Evolutionary conservation across 257 asterid genomes (phyloP), one percentile per base, ranked within the genome.

Genomic region (Solanum neorickii): DNA sequence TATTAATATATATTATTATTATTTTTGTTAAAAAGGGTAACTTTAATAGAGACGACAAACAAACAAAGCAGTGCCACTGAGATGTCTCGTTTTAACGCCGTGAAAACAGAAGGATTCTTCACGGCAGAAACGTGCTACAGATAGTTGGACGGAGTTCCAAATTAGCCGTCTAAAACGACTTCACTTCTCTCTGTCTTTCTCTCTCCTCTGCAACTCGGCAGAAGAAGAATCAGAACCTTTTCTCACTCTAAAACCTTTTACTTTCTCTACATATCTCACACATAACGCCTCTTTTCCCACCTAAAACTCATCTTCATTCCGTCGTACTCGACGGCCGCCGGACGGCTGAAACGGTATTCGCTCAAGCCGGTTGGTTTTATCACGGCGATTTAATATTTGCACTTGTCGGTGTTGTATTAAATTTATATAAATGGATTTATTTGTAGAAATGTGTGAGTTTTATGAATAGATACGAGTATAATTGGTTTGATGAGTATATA

Each of bases 171-270:
- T 87, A 88, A 87, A 89, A 74, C 88, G 86, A 86, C 88, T 75
- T 41, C 90, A 83, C 90, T 14, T 15, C 77, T 88, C 76, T 85
- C 87, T 68, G 44, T 90, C 84, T 88, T 82, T 86, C 89, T 68
- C 72, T 78, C 88, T 87, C 89, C 33, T 52, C 88, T 65, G 85
- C 85, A 62, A 74, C 87, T 68, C 87, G 69, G 65, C 88, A 56
- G 90, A 72, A 86, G 93, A 83, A 89, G 94, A 88, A 86, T 90
- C 93, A 83, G 72, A 91, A 86, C 91, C 76, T 88, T 90, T 85
- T 89, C 91, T 88, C 92, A 87, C 94, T 92, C 91, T 88, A 76
- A 6, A 80, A 12, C 41, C 37, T 47, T 80, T 78, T 78, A 13
- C 90, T 91, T 42, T 83, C 82, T 87, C 91, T 88, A 86, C 86